phyloP scores from a whole-genome alignment of 768 basidiomycete genomes.

The Kwoniella pini region DNA sequence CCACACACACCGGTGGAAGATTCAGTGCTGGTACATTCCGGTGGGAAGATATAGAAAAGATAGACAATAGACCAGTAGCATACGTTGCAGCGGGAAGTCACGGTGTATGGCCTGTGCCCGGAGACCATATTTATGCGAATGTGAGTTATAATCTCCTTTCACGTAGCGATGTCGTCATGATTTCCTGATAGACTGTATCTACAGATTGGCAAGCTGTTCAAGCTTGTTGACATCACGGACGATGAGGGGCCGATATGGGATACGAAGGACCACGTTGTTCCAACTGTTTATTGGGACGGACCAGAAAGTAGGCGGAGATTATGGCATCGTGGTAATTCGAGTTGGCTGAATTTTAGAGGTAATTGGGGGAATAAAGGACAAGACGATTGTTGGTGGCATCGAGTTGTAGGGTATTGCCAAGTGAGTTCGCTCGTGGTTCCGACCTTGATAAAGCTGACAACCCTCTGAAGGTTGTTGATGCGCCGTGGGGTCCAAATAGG shows the following conservation, averaged over 20 bases:
- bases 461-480: slow-evolving; percentile 30
- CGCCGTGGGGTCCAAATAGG: slow-evolving; percentile 43
- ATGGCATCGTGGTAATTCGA: slow-evolving; percentile 18
- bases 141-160: slow-evolving; percentile 19
- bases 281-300: slow-evolving; percentile 39
- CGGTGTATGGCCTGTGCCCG: slow-evolving; percentile 44
- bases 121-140: slow-evolving; percentile 41
- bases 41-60: slow-evolving; percentile 41
- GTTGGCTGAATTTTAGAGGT: slow-evolving; percentile 46
- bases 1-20: slow-evolving; percentile 31
- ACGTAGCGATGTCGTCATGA: background rate
- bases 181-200: background rate
- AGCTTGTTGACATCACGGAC: slow-evolving; percentile 42
- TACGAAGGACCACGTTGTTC: slow-evolving; percentile 34
- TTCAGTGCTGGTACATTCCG: slow-evolving; percentile 40
- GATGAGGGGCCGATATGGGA: slow-evolving; percentile 46
- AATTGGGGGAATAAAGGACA: slow-evolving; percentile 47
- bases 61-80: slow-evolving; percentile 40
- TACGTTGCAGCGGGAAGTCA: slow-evolving; percentile 48
- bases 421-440: slow-evolving; percentile 14
- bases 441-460: background rate
- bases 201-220: slow-evolving; percentile 41
- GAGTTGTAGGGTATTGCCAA: slow-evolving; percentile 36
- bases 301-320: slow-evolving; percentile 15
- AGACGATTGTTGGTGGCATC: slow-evolving; percentile 45